Evolutionary conservation across 768 basidiomycete genomes (phyloP).

Genomic region (Boletales sp.): DNA sequence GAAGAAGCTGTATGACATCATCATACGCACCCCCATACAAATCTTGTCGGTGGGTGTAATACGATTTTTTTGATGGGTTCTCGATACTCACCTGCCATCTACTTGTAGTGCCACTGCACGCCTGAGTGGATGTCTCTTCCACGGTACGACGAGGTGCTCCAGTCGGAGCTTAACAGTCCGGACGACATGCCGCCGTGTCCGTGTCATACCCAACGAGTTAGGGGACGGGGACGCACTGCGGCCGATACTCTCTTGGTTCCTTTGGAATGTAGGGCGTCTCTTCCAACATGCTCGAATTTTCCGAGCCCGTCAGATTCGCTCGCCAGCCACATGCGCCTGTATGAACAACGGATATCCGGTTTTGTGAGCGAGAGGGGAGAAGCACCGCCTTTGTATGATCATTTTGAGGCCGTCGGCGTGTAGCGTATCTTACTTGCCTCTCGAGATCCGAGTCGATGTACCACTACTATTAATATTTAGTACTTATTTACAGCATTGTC

Average conservation of each 20-base stretch:
- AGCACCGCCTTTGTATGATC: slow-evolving; percentile 57
- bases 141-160: slow-evolving; percentile 50
- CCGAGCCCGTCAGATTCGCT: slow-evolving; percentile 31
- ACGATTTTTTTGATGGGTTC: neutral
- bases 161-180: slow-evolving; percentile 1
- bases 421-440: neutral
- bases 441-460: no score
- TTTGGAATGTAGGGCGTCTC: slow-evolving; percentile 30
- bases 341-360: slow-evolving; percentile 80
- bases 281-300: slow-evolving; percentile 29
- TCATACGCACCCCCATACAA: slow-evolving; percentile 80
- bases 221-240: neutral
- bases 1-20: slow-evolving; percentile 83
- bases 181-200: slow-evolving; percentile 37
- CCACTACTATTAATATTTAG: no score
- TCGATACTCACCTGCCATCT: neutral
- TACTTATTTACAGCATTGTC: no score
- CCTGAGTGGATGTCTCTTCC: slow-evolving; percentile 79
- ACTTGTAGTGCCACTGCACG: slow-evolving; percentile 70
- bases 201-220: slow-evolving; percentile 32
- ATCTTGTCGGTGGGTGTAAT: slow-evolving; percentile 71
- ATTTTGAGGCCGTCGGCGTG: neutral
- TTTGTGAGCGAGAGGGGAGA: slow-evolving; percentile 81
- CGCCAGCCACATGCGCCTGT: slow-evolving; percentile 49
- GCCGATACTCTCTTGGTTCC: neutral